phyloP scores from a whole-genome alignment of 106 monocot species.

The Dendrobium officinale region DNA sequence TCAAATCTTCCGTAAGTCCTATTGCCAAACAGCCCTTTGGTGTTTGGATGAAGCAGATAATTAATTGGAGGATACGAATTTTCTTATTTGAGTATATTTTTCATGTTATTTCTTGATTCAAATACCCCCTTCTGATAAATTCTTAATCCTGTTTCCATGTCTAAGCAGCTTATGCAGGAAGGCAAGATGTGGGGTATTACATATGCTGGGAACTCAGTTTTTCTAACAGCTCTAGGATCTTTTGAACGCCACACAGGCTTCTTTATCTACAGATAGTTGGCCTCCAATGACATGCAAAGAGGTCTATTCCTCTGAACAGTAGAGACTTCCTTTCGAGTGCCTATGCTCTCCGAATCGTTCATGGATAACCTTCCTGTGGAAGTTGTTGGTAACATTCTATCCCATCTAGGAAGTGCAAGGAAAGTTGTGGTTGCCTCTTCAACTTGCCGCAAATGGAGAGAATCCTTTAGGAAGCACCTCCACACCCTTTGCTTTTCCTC shows the following conservation, averaged over 20 bases:
- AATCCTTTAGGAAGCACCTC: conserved; percentile 75
- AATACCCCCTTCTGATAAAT: background rate
- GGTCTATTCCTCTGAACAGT: background rate
- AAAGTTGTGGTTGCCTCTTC: conserved; percentile 81
- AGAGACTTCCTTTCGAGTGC: background rate
- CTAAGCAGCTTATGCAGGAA: conserved; percentile 5
- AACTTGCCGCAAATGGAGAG: conserved; percentile 83
- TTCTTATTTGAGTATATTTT: background rate
- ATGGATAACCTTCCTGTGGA: conserved; percentile 93
- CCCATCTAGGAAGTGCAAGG: conserved; percentile 60
- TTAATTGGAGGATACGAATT: background rate
- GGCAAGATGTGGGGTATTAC: background rate
- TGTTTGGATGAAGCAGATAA: background rate
- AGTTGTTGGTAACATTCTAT: conserved; percentile 95
- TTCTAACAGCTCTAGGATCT: background rate
- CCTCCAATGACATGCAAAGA: background rate
- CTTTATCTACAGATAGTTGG: background rate
- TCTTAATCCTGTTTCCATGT: background rate
- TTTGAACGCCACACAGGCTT: background rate
- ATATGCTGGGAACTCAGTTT: background rate
- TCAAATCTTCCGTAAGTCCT: no score
- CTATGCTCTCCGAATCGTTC: background rate
- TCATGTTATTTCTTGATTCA: background rate
- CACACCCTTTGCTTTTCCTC: conserved; percentile 65
- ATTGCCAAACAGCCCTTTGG: background rate